Conservation (phyloP, 331 rosid genomes). For the Arachis monticola region DNA sequence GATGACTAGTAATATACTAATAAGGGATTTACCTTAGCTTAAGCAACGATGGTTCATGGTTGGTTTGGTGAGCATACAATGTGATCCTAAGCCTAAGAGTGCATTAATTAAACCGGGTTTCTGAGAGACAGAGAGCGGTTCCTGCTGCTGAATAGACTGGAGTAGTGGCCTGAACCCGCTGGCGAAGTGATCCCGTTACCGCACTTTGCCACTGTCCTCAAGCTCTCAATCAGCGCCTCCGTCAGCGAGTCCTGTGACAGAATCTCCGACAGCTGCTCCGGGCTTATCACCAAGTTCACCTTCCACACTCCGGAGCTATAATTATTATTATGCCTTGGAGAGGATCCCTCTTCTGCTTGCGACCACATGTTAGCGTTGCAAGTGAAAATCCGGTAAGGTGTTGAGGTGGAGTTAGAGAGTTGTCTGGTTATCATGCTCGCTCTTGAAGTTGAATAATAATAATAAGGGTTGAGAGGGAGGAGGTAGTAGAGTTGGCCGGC, state of each 20-base stretch:
- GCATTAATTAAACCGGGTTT: not conserved
- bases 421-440: conserved; percentile 10
- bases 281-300: conserved; percentile 72
- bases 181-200: conserved; percentile 47
- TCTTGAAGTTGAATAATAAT: not conserved
- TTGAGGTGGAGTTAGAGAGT: conserved; percentile 3
- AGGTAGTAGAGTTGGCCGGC: conserved; percentile 61
- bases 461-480: conserved; percentile 60
- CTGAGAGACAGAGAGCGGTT: conserved; percentile 38
- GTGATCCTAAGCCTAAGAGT: too few species aligned
- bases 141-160: conserved; percentile 59
- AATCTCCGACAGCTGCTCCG: conserved; percentile 66
- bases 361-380: conserved; percentile 28
- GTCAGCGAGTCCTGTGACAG: conserved; percentile 65
- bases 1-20: too few species aligned
- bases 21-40: too few species aligned
- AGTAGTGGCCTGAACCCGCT: conserved; percentile 49
- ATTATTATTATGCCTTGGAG: conserved; percentile 49
- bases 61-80: too few species aligned
- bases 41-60: too few species aligned
- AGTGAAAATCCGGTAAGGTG: conserved; percentile 67
- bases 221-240: conserved; percentile 65
- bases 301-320: conserved; percentile 66
- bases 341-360: conserved; percentile 41
- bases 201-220: conserved; percentile 78